phyloP scores from a whole-genome alignment of 306 rosid genomes.

The Gynostemma pentaphyllum region DNA sequence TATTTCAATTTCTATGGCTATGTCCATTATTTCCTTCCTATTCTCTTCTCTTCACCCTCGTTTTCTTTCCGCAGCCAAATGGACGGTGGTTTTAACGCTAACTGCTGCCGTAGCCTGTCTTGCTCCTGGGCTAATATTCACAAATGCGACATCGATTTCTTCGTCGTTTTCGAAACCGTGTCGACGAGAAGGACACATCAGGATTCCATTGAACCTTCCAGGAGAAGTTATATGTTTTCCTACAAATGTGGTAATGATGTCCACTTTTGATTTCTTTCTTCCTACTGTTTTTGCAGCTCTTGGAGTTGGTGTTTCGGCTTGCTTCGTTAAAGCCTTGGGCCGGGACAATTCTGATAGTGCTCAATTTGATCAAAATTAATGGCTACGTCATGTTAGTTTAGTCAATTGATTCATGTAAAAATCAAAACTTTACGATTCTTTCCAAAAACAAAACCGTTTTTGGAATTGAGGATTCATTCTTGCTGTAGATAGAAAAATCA shows the following conservation, averaged over 20 bases:
- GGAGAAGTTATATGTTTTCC: conserved; percentile 48
- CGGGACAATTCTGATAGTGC: not conserved
- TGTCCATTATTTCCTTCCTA: conserved; percentile 17
- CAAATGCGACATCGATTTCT: conserved; percentile 29
- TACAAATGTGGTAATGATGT: conserved; percentile 28
- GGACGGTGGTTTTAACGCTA: conserved; percentile 33
- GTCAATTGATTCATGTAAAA: no score
- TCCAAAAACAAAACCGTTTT: no score
- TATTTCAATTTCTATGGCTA: conserved; percentile 16
- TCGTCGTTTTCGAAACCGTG: conserved; percentile 34
- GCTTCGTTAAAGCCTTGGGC: conserved; percentile 33
- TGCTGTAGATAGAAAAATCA: no score
- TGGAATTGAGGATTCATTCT: no score
- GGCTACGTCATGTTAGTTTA: no score
- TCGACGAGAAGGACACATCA: conserved; percentile 16
- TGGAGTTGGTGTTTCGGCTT: conserved; percentile 42
- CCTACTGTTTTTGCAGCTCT: conserved; percentile 67
- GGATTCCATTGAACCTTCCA: conserved; percentile 55
- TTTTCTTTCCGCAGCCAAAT: conserved; percentile 20
- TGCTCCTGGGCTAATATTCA: conserved; percentile 37
- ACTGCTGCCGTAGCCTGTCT: conserved; percentile 40
- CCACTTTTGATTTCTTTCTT: conserved; percentile 49
- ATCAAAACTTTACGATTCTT: no score
- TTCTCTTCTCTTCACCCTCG: conserved; percentile 13
- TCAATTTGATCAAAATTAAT: not conserved